Evolutionary conservation across 2,329 filamentous ascomycete genomes (phyloP), one percentile per base, ranked within the genome.

Genomic region (Annulohypoxylon truncatum): DNA sequence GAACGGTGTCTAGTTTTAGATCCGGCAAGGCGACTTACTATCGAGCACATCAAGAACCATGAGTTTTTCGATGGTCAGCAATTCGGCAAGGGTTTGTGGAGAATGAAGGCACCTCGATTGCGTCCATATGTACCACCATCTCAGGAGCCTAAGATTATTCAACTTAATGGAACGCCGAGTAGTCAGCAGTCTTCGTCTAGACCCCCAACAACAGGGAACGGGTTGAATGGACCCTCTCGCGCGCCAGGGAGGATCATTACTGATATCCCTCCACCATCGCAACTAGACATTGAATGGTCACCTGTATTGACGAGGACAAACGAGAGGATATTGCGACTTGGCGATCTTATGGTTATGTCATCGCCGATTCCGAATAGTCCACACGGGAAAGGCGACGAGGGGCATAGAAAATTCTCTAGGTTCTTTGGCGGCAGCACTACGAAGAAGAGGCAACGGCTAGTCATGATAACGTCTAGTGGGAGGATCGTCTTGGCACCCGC

Each of bases 221-320:
- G 77, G 69, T 64, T 76, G 1, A 87, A 85, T 56, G 83, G 82
- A 33, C 77, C 79, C 31, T 81, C 82, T 24, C 84, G 93, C 59
- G 85, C 88, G 8, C 91, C 94, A 29, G 86, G 92, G 1, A 86
- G 94, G 66, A 89, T 97, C 65, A 96, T 99, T 66, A 98, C 96
- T 0, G 96, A 99, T 78, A 85, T 99, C 8, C 94, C 96, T 13
- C 95, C 96, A n/a, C 96, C 96, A 0, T 97, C 92, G 53, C 96
- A 98, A 78, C 83, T 99, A 24, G 96, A 99, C 76, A 97, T 99
- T 61, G 96, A 99, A 79, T 99, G 96, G 96, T 97, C 95, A 0
- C 96, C 96, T 0, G 94, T 99, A 3, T 83, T 99, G 59, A 97
- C 92, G 8, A 90, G 90, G 74, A 90, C 89, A 64, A 97, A 98